These are phyloP conservation scores for Fusarium sp. DNA, from an alignment of 2,329 filamentous ascomycete genomes.

Conservation along the genomic window DNA sequence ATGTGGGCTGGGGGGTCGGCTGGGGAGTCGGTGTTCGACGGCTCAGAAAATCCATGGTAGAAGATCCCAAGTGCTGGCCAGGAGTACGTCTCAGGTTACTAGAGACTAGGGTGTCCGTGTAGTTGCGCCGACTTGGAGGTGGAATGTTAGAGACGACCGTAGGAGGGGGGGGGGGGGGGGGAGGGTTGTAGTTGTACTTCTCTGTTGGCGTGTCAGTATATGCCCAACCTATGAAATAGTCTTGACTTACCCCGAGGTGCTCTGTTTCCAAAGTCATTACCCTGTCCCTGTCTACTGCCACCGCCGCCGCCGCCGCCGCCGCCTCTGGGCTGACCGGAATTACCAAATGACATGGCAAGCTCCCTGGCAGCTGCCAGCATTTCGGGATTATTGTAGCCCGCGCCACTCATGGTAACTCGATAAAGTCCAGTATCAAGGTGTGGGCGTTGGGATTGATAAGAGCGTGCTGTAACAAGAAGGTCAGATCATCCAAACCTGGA, in stretches of 20 bases:
- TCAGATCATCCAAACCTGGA: background rate
- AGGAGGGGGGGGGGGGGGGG: background rate
- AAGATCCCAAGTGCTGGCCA: conserved; percentile 37
- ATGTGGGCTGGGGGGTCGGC: background rate
- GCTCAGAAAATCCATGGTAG: conserved; percentile 39
- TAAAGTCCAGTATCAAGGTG: background rate
- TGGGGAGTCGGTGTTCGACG: conserved; percentile 15
- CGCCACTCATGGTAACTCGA: conserved; percentile 22
- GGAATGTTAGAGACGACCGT: conserved; percentile 5
- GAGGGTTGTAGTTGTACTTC: conserved; percentile 2
- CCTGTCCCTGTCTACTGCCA: background rate
- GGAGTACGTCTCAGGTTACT: conserved; percentile 12
- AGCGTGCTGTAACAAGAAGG: background rate
- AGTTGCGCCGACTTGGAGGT: conserved; percentile 36
- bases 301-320: background rate
- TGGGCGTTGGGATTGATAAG: background rate
- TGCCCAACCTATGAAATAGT: background rate
- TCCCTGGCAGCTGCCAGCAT: conserved; percentile 46
- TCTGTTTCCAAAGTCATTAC: conserved; percentile 1
- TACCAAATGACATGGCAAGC: conserved; percentile 42
- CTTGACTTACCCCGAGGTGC: conserved; percentile 24
- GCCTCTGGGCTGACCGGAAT: background rate
- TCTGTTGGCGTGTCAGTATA: conserved; percentile 16
- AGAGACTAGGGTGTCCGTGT: conserved; percentile 20
- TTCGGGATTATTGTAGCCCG: conserved; percentile 37